Base-by-base conservation (phyloP, 805 yeast species). In the Kodamaea fukazawae region DNA sequence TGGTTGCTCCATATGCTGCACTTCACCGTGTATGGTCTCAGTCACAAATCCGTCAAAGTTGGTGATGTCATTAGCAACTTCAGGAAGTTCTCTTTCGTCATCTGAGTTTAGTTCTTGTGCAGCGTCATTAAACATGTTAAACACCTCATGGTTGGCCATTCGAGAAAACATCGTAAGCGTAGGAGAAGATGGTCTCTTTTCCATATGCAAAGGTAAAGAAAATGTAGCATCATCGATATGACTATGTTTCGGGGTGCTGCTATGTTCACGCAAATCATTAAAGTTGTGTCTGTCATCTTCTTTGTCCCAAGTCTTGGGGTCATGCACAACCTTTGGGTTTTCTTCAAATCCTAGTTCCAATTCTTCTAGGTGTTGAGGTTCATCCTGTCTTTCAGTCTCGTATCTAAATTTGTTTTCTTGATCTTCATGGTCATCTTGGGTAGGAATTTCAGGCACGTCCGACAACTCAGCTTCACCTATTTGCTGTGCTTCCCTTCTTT, bases 91-190 rank as follows among this genome's bases (percentile, higher is more conserved):
- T 16, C 20, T 13, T 29, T 58, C 68, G 29, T 58, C 62, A 28
- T 63, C 67, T 20, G 61, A 55, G 16, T 51, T 50, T n/a, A 57
- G 40, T 18, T 56, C 41, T 8, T 52, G 47, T 3, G 70, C 60
- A 1, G 78, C 77, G 35, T 74, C 78, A 52, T 83, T 86, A 56
- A 87, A 85, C 88, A 88, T 85, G 11, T 77, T 73, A 45, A 75
- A 67, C 0, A 88, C 81, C 49, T 87, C 96, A 40, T 78, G 76
- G 41, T 79, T 75, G 2, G 96, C 91, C 51, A 80, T 78, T 36
- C 79, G 78, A 0, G 96, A 83, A 54, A 75, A 83, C 53, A 82
- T 63, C 0, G 96, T 89, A 47, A 84, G 73, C 0, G 96, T 88
- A 1, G 95, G 95, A 0, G 95, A 83, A 10, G 70, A 65, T 3